Evolutionary conservation across 140 eudicot genomes (phyloP).

Genomic region (Cichorium intybus): DNA sequence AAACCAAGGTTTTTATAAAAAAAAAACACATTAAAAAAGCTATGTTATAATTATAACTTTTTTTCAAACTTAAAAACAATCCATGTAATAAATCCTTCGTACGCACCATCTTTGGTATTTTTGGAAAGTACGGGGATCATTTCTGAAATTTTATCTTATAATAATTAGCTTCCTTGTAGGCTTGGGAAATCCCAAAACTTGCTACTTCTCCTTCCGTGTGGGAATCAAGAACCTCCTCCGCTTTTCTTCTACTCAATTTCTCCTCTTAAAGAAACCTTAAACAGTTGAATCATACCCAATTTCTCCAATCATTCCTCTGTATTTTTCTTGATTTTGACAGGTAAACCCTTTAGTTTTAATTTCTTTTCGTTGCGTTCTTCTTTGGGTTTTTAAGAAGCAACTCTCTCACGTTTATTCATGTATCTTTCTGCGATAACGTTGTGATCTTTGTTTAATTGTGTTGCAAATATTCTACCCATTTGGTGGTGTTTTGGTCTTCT

Average conservation of each 20-base stretch:
- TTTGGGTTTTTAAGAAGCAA: slow-evolving; percentile 9
- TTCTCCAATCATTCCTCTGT: slow-evolving; percentile 6
- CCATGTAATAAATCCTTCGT: too few relatives aligned
- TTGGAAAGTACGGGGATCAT: too few relatives aligned
- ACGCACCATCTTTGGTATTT: too few relatives aligned
- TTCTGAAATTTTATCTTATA: too few relatives aligned
- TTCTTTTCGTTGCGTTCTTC: slow-evolving; percentile 6
- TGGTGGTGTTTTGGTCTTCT: neutral
- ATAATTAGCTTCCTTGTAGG: slow-evolving; percentile 22
- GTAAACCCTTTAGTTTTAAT: neutral
- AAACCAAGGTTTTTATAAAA: too few relatives aligned
- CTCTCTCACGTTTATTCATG: slow-evolving; percentile 1
- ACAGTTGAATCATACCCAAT: neutral
- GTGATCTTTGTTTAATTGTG: neutral
- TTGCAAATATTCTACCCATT: neutral
- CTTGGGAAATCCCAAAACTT: slow-evolving; percentile 29
- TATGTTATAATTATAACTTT: too few relatives aligned
- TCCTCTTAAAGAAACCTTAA: neutral
- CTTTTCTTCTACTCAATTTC: slow-evolving; percentile 1
- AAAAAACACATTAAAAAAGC: too few relatives aligned
- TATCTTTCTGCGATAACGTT: neutral
- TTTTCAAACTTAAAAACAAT: too few relatives aligned
- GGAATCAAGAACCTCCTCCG: slow-evolving; percentile 20
- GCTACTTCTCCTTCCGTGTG: slow-evolving; percentile 34
- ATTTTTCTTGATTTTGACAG: slow-evolving; percentile 27